A percentile compares a stretch with the other conserved stretches of the same genome.
phyloP scores from a whole-genome alignment of 192 early-diverging fungal species.

The Coemansia brasiliensis region DNA sequence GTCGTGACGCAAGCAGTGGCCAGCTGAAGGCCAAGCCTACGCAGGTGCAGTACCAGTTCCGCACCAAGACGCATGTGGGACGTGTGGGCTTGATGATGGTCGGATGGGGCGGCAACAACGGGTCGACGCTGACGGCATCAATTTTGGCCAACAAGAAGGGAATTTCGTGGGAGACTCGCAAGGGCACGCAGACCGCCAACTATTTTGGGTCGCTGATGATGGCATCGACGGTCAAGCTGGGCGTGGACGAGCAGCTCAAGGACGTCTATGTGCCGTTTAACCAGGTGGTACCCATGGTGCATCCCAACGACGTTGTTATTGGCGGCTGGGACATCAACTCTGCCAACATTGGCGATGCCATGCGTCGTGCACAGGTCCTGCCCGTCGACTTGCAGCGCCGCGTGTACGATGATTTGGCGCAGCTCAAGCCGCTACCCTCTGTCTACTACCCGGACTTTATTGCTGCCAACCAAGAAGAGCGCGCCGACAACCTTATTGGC shows the following conservation, averaged over 20 bases:
- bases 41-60: slow-evolving; percentile 87
- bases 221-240: slow-evolving; percentile 94
- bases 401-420: slow-evolving; percentile 76
- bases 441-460: slow-evolving; percentile 99
- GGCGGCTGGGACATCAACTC: slow-evolving; percentile 98
- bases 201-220: slow-evolving; percentile 97
- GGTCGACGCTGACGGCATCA: slow-evolving; percentile 94
- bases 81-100: slow-evolving; percentile 93
- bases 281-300: slow-evolving; percentile 92
- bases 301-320: slow-evolving; percentile 95
- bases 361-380: slow-evolving; percentile 94
- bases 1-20: slow-evolving; percentile 63
- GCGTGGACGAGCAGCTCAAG: slow-evolving; percentile 75
- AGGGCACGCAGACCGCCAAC: slow-evolving; percentile 88
- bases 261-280: slow-evolving; percentile 94
- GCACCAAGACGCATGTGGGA: slow-evolving; percentile 73
- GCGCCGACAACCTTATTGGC: slow-evolving; percentile 92
- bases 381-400: slow-evolving; percentile 96
- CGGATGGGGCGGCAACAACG: slow-evolving; percentile 99
- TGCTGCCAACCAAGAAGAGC: slow-evolving; percentile 96
- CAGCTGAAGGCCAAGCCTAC: slow-evolving; percentile 78
- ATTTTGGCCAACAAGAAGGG: slow-evolving; percentile 91
- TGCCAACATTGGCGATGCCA: slow-evolving; percentile 83
- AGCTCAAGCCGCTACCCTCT: slow-evolving; percentile 86
- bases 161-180: slow-evolving; percentile 90